Evolutionary conservation across 371 early-diverging fungal genomes (phyloP).

Genomic region (Cokeromyces recurvatus): DNA sequence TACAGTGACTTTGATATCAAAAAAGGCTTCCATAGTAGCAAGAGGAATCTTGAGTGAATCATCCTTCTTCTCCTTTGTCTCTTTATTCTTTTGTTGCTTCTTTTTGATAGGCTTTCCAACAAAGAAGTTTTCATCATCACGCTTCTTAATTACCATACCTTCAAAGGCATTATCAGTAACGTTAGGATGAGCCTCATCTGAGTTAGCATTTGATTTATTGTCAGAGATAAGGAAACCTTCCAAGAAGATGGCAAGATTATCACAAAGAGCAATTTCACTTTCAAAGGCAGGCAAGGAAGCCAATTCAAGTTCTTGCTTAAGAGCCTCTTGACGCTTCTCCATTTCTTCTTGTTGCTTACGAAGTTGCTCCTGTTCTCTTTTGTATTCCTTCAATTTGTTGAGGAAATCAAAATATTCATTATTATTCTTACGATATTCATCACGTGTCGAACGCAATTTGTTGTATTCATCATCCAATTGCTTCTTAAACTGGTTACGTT

Average conservation of each 20-base stretch:
- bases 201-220: constrained; percentile 26
- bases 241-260: constrained; percentile 72
- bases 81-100: constrained; percentile 26
- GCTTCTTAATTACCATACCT: constrained; percentile 63
- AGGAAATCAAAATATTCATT: constrained; percentile 74
- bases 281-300: constrained; percentile 88
- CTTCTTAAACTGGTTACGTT: constrained; percentile 69
- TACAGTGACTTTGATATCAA: constrained; percentile 74
- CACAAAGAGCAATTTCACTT: constrained; percentile 80
- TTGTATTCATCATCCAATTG: constrained; percentile 70
- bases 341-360: constrained; percentile 67
- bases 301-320: constrained; percentile 73
- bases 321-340: constrained; percentile 57
- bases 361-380: constrained; percentile 58
- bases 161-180: constrained; percentile 36
- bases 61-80: constrained; percentile 61
- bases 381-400: constrained; percentile 70
- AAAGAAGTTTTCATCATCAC: constrained; percentile 77
- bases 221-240: constrained; percentile 37
- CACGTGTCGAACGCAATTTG: constrained; percentile 60
- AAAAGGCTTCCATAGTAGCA: constrained; percentile 76
- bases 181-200: constrained; percentile 7
- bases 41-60: constrained; percentile 77
- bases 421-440: constrained; percentile 68
- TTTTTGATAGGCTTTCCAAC: constrained; percentile 33